phyloP scores from a whole-genome alignment of 148 eudicot genomes.

The Silene conica region DNA sequence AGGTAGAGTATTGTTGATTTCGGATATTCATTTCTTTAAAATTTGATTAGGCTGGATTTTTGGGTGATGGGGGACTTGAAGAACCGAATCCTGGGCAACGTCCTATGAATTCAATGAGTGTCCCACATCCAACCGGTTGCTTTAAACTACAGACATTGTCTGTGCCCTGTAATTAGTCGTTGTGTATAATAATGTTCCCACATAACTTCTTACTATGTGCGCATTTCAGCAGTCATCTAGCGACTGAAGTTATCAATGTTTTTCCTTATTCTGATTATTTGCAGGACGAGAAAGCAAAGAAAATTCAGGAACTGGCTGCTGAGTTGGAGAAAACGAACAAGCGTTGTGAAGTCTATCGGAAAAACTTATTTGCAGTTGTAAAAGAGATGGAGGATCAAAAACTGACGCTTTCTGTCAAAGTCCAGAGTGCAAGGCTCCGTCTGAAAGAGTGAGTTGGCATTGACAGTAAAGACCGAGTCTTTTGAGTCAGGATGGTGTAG shows the following conservation, averaged over 20 bases:
- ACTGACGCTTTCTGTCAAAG: conserved; percentile 41
- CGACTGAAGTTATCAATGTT: background rate
- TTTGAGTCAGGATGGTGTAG: background rate
- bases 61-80: too few species aligned
- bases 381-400: conserved; percentile 44
- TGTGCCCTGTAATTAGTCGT: background rate
- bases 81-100: too few species aligned
- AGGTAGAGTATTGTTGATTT: too few species aligned
- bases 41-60: too few species aligned
- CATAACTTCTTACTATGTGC: background rate
- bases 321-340: conserved; percentile 33
- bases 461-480: background rate
- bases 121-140: too few species aligned
- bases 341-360: conserved; percentile 36
- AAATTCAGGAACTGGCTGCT: conserved; percentile 30
- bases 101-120: too few species aligned
- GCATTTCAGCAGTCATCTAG: background rate
- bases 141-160: background rate
- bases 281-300: conserved; percentile 39
- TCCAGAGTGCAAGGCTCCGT: conserved; percentile 39
- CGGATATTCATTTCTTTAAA: too few species aligned
- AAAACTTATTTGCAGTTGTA: conserved; percentile 37
- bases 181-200: background rate
- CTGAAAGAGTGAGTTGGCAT: conserved; percentile 31
- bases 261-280: background rate